Evolutionary conservation across 495 filamentous ascomycete genomes (phyloP).

Genomic region (Rusavskia elegans): DNA sequence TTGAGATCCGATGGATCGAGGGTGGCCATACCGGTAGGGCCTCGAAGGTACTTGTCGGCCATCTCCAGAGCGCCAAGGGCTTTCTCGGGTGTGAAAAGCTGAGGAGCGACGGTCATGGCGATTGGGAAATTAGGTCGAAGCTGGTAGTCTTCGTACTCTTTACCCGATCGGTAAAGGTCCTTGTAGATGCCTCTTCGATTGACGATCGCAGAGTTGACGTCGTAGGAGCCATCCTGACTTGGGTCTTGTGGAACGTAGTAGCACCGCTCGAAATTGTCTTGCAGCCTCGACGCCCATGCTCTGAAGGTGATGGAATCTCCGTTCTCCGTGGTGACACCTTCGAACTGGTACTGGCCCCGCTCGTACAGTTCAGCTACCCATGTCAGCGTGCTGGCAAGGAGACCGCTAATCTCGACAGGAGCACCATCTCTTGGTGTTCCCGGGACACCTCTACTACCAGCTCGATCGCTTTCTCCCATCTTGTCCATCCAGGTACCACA

Average conservation of each 20-base stretch:
- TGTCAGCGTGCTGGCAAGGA: slow-evolving; percentile 71
- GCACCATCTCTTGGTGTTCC: slow-evolving; percentile 93
- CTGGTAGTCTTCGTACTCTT: slow-evolving; percentile 96
- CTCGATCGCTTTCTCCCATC: slow-evolving; percentile 94
- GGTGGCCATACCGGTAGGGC: slow-evolving; percentile 89
- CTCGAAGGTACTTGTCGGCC: slow-evolving; percentile 62
- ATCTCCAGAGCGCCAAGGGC: slow-evolving; percentile 64
- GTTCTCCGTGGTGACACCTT: slow-evolving; percentile 46
- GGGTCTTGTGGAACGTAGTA: slow-evolving; percentile 66
- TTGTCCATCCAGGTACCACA: slow-evolving; percentile 99
- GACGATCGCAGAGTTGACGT: slow-evolving; percentile 61
- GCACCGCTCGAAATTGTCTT: slow-evolving; percentile 73
- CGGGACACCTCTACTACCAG: slow-evolving; percentile 84
- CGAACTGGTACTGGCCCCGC: slow-evolving; percentile 50
- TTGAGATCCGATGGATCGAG: slow-evolving; percentile 84
- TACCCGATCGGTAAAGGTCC: slow-evolving; percentile 80
- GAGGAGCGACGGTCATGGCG: slow-evolving; percentile 84
- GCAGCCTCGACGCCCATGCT: slow-evolving; percentile 70
- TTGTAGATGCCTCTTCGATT: slow-evolving; percentile 95
- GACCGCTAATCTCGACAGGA: slow-evolving; percentile 83
- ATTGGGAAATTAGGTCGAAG: slow-evolving; percentile 89
- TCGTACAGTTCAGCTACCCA: slow-evolving; percentile 60
- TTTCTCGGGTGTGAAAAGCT: slow-evolving; percentile 63
- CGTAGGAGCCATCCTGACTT: slow-evolving; percentile 56
- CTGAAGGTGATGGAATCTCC: slow-evolving; percentile 48